Evolutionary conservation across 805 yeast genomes (phyloP).

Genomic region (Zygoascus flipseniorum): DNA sequence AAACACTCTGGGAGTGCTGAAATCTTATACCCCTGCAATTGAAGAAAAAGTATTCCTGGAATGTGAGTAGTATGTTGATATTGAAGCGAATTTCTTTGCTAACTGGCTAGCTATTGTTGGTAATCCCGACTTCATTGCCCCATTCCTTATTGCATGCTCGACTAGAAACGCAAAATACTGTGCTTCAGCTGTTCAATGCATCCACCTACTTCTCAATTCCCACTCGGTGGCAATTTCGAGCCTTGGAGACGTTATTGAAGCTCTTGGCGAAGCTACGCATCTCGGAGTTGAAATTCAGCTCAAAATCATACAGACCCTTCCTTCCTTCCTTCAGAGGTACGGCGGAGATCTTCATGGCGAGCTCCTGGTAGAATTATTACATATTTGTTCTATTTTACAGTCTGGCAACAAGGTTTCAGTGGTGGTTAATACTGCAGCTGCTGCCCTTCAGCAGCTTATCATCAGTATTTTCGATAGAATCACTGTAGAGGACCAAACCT

Average conservation of each 20-base stretch:
- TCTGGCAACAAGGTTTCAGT: constrained; percentile 60
- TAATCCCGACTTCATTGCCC: constrained; percentile 42
- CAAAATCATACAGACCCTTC: constrained; percentile 75
- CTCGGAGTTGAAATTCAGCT: constrained; percentile 77
- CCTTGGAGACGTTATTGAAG: constrained; percentile 48
- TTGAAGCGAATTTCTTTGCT: not conserved
- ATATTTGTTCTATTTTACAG: constrained; percentile 66
- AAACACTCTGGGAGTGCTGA: constrained; percentile 40
- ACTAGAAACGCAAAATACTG: constrained; percentile 69
- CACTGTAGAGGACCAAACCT: constrained; percentile 31
- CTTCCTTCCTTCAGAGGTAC: constrained; percentile 62
- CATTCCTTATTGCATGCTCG: constrained; percentile 65
- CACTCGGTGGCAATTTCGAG: constrained; percentile 46
- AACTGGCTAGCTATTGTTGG: not conserved
- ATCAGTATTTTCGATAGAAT: constrained; percentile 69
- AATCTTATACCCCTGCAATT: constrained; percentile 25
- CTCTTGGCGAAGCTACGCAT: constrained; percentile 64
- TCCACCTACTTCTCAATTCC: constrained; percentile 52
- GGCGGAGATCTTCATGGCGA: constrained; percentile 45
- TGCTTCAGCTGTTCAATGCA: constrained; percentile 60
- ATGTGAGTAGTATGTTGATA: constrained; percentile 12
- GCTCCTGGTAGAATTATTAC: constrained; percentile 48
- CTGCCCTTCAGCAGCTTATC: constrained; percentile 81
- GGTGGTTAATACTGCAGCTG: constrained; percentile 85
- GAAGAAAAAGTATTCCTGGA: constrained; percentile 18